Conservation (phyloP, 768 basidiomycete genomes). For the Amanita phalloides region DNA sequence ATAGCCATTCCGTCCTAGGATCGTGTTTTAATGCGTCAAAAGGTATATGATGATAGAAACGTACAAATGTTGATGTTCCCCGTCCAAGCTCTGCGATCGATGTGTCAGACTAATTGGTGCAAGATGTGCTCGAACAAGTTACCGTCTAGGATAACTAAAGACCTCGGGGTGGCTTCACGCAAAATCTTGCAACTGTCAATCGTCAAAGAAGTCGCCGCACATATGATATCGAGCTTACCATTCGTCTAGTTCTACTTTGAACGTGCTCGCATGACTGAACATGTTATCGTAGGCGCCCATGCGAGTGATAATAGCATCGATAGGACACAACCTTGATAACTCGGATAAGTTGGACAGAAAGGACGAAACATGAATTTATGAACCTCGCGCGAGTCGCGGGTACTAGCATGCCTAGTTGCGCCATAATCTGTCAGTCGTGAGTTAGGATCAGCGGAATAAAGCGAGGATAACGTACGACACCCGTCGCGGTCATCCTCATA, state of each 20-base stretch:
- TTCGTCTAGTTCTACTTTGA: constrained; percentile 98
- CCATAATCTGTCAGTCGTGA: constrained; percentile 55
- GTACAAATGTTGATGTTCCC: constrained; percentile 89
- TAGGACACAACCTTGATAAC: constrained; percentile 59
- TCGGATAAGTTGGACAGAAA: background rate
- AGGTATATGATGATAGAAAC: constrained; percentile 8
- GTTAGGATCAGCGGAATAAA: background rate
- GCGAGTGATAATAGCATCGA: constrained; percentile 87
- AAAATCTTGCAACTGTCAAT: constrained; percentile 76
- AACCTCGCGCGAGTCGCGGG: constrained; percentile 77
- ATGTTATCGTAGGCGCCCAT: constrained; percentile 99
- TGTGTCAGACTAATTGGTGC: constrained; percentile 7
- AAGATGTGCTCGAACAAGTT: constrained; percentile 12
- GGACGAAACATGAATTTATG: constrained; percentile 9
- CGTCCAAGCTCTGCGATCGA: constrained; percentile 67
- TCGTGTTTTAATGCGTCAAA: constrained; percentile 4
- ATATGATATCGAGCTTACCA: constrained; percentile 37
- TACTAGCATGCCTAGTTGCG: constrained; percentile 92
- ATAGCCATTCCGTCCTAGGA: constrained; percentile 95
- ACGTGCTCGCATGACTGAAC: constrained; percentile 90
- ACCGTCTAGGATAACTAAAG: constrained; percentile 94
- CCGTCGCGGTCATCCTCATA: constrained; percentile 95
- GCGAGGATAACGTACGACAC: constrained; percentile 45
- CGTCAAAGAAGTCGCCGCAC: background rate
- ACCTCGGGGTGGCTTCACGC: constrained; percentile 87